These are phyloP conservation scores for Ustilago xerochloae DNA, from an alignment of 1,284 basidiomycete genomes.

Conservation along the genomic window DNA sequence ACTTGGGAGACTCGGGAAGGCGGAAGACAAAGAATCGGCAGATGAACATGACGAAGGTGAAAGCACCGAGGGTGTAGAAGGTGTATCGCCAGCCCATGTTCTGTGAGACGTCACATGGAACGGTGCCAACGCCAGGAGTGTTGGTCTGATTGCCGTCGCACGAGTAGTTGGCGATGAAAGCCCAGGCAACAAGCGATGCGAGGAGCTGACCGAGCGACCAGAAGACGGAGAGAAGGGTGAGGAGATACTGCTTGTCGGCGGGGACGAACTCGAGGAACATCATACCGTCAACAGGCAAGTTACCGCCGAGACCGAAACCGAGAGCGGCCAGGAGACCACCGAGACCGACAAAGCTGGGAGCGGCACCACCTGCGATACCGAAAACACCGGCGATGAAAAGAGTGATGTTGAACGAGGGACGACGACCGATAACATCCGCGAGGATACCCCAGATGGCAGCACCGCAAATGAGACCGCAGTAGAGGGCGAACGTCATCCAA, in stretches of 20 bases:
- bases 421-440: constrained; percentile 65
- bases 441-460: constrained; percentile 65
- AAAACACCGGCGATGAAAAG: constrained; percentile 66
- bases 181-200: constrained; percentile 65
- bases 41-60: constrained; percentile 64
- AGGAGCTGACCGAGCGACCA: constrained; percentile 67
- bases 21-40: constrained; percentile 63
- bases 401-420: constrained; percentile 66
- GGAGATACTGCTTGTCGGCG: constrained; percentile 59
- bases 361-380: constrained; percentile 62
- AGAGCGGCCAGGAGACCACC: constrained; percentile 62
- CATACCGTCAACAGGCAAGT: constrained; percentile 67
- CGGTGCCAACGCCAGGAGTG: constrained; percentile 22
- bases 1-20: constrained; percentile 68
- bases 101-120: constrained; percentile 41
- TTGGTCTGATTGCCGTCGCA: constrained; percentile 53
- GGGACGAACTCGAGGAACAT: constrained; percentile 67
- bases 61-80: constrained; percentile 62
- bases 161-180: constrained; percentile 64
- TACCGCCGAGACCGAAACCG: constrained; percentile 65
- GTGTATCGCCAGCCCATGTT: constrained; percentile 67
- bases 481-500: constrained; percentile 64
- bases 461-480: constrained; percentile 63
- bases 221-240: constrained; percentile 66
- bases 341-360: constrained; percentile 60